A percentile compares a stretch with the other conserved stretches of the same genome.
These are phyloP conservation scores for Chiua virens DNA, from an alignment of 768 basidiomycete genomes.

Conservation along the genomic window DNA sequence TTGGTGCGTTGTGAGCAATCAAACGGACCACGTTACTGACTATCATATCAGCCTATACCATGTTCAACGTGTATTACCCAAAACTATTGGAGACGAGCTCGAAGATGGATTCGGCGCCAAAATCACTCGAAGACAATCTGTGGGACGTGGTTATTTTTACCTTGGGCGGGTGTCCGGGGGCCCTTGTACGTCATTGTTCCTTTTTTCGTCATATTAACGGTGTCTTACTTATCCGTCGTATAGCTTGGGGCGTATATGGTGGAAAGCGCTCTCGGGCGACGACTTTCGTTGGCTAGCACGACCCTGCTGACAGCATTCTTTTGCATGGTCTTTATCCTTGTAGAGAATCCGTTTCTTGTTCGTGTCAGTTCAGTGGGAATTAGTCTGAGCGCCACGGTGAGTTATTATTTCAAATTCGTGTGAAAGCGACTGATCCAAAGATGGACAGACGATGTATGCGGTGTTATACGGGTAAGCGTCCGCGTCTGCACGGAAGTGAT, in stretches of 20 bases:
- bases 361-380: conserved; percentile 74
- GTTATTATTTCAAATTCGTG: not conserved
- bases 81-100: conserved; percentile 69
- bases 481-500: not conserved
- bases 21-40: not conserved
- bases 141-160: conserved; percentile 90
- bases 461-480: conserved; percentile 64
- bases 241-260: conserved; percentile 87
- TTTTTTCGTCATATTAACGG: not conserved
- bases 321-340: conserved; percentile 67
- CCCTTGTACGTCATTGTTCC: conserved; percentile 54
- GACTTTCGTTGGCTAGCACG: conserved; percentile 70
- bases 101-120: conserved; percentile 28
- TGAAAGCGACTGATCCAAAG: not conserved
- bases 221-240: not conserved
- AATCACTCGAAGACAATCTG: conserved; percentile 59
- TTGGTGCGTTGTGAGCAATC: conserved; percentile 51
- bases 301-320: conserved; percentile 76
- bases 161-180: conserved; percentile 80
- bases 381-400: conserved; percentile 65
- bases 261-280: conserved; percentile 65
- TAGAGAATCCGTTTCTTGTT: conserved; percentile 55
- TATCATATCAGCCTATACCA: conserved; percentile 66
- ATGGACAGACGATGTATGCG: conserved; percentile 73
- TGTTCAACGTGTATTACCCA: conserved; percentile 92